Conservation (phyloP, 2,329 filamentous ascomycete species). For the Arthrobotrys iridis region DNA sequence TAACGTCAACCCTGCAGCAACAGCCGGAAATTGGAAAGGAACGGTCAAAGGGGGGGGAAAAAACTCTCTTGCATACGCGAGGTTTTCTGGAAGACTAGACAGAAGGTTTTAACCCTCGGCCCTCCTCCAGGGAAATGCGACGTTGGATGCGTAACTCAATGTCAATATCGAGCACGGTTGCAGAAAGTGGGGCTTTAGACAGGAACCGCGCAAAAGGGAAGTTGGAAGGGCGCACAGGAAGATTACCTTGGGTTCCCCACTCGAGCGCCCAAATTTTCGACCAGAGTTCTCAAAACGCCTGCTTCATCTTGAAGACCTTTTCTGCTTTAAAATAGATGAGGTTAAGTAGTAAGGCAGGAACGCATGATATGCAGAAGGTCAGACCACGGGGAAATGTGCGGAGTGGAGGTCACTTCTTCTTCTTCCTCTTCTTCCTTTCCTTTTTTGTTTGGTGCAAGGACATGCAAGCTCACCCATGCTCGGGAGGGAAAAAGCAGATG, state of each 20-base stretch:
- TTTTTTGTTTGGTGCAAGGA: constrained; percentile 12
- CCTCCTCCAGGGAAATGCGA: constrained; percentile 13
- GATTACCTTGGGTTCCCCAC: constrained; percentile 2
- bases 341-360: constrained; percentile 35
- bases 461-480: constrained; percentile 23
- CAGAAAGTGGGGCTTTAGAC: constrained; percentile 35
- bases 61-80: constrained; percentile 49
- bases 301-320: constrained; percentile 12
- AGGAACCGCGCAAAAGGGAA: constrained; percentile 35
- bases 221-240: constrained; percentile 33
- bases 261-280: background rate
- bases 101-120: constrained; percentile 23
- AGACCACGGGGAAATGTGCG: constrained; percentile 16
- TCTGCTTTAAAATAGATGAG: constrained; percentile 23
- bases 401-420: constrained; percentile 15
- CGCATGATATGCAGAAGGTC: constrained; percentile 33
- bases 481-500: constrained; percentile 21
- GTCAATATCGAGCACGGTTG: constrained; percentile 38
- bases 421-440: background rate
- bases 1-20: constrained; percentile 27
- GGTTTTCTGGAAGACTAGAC: constrained; percentile 43
- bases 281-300: background rate
- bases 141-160: constrained; percentile 38
- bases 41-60: constrained; percentile 13
- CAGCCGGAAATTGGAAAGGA: constrained; percentile 34